Conservation (phyloP, 768 basidiomycete species). For the Omphalotus guepiniiformis region DNA sequence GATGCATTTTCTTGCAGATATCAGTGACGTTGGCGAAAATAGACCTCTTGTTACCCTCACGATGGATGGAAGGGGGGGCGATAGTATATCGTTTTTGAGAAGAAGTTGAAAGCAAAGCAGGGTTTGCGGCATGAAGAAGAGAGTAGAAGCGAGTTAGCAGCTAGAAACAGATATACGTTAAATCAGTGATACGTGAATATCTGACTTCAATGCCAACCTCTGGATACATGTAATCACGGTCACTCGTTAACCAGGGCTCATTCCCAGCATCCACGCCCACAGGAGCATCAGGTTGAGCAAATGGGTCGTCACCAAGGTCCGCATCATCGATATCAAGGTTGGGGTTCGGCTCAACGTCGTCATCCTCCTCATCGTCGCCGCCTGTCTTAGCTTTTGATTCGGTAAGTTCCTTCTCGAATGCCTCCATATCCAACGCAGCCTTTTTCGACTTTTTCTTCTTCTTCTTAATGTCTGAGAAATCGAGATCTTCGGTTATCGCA, state of each 20-base stretch:
- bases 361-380: constrained; percentile 26
- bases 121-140: constrained; percentile 90
- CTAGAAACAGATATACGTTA: constrained; percentile 38
- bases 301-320: constrained; percentile 88
- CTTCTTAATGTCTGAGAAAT: constrained; percentile 96
- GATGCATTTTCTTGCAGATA: constrained; percentile 98
- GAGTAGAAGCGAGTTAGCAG: constrained; percentile 91
- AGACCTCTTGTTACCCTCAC: constrained; percentile 96
- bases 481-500: constrained; percentile 69
- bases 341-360: constrained; percentile 51
- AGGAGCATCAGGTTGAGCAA: constrained; percentile 56
- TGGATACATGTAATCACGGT: constrained; percentile 93
- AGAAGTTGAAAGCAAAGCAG: constrained; percentile 75
- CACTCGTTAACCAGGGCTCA: constrained; percentile 88
- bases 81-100: constrained; percentile 95
- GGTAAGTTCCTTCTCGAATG: constrained; percentile 89
- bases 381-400: constrained; percentile 60
- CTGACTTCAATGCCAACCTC: constrained; percentile 51
- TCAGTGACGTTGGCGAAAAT: constrained; percentile 96
- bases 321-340: constrained; percentile 72
- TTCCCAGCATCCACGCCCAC: constrained; percentile 67
- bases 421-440: constrained; percentile 83
- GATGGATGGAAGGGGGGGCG: constrained; percentile 88
- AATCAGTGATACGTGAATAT: background rate
- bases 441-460: constrained; percentile 93